Base-by-base conservation (phyloP, 306 rosid species). In the Notholithocarpus densiflorus region DNA sequence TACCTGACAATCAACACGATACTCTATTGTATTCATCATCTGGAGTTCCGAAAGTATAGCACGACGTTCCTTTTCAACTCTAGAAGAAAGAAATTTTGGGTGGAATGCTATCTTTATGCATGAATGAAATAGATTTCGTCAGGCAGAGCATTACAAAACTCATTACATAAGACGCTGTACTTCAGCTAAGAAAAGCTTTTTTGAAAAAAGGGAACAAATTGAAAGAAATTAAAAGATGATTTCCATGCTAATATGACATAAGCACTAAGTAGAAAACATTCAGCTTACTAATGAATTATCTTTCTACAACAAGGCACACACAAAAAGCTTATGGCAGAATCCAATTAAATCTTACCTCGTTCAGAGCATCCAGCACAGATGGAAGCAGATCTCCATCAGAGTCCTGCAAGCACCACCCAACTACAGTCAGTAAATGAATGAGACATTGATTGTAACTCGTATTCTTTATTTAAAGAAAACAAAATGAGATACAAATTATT, bases 1-100 rank as follows among this genome's bases (percentile, higher is more conserved):
- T 71, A 93, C 99, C 99, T 95, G 99, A 82, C 99, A 95, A 88
- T 95, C 99, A 84, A 95, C 97, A 48, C 99, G 96, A 68, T 95
- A 95, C 75, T 95, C 99, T 84, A 93, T 93, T 24, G 99, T 95
- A 80, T 95, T 95, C 99, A 95, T 93, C 99, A 95, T 95, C 83
- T 95, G 99, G 82, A 95, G 88, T 87, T 95, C 98, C 32, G 99
- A 95, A 71, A 95, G 98, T 78, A 95, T 95, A 56, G 99, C 99
- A 72, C 96, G 97, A 62, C 98, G 88, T 85, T 95, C 99, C 73
- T 95, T 95, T 84, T 95, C 99, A 85, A 95, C 93, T 78, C 99
- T 89, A 74, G 99, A 95, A 74, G 99, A 75, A 83, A 95, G 99
- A 81, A 95, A 95, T 82, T 91, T 95, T 7, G 99, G 99, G 75